Conservation (phyloP, 73 alveolate species). For the Paramecium pentaurelia region DNA sequence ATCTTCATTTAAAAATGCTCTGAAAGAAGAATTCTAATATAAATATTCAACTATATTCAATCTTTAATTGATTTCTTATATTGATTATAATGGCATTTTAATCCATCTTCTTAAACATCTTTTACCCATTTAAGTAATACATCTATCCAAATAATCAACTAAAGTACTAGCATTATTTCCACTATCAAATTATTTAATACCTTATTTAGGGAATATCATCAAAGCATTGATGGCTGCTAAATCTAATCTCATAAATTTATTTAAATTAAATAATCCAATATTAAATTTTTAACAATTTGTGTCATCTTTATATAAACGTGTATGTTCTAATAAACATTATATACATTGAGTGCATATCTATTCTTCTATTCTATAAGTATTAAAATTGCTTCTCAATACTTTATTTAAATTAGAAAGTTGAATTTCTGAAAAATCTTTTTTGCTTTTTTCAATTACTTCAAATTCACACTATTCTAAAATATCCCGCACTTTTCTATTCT, state of each 20-base stretch:
- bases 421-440: conserved; percentile 48
- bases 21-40: conserved; percentile 59
- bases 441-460: conserved; percentile 56
- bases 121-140: conserved; percentile 76
- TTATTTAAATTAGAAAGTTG: conserved; percentile 43
- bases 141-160: conserved; percentile 67
- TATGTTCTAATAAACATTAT: conserved; percentile 68
- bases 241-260: conserved; percentile 72
- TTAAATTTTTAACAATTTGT: conserved; percentile 65
- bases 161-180: conserved; percentile 62
- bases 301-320: conserved; percentile 44
- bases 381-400: conserved; percentile 58
- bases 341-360: conserved; percentile 69
- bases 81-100: conserved; percentile 74
- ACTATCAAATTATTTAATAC: conserved; percentile 53
- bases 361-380: conserved; percentile 63
- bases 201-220: conserved; percentile 72
- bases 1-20: conserved; percentile 64
- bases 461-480: conserved; percentile 71
- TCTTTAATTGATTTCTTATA: conserved; percentile 69
- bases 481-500: conserved; percentile 69
- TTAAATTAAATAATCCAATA: conserved; percentile 65
- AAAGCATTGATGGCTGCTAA: conserved; percentile 85
- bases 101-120: conserved; percentile 80
- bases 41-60: conserved; percentile 77